Evolutionary conservation across 164 flowering plant species (phyloP).

Genomic region (Annona squamosa): DNA sequence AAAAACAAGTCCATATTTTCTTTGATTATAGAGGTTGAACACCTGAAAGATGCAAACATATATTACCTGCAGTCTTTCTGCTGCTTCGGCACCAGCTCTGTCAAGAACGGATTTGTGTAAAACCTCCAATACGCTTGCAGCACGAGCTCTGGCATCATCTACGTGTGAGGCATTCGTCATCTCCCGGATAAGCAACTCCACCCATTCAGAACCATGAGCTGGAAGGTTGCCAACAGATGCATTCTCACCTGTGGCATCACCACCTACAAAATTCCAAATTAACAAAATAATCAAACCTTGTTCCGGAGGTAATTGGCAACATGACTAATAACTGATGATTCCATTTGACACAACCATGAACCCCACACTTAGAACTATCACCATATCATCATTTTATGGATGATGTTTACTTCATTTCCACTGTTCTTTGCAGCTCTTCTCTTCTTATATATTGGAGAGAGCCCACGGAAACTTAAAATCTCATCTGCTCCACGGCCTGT

Average conservation of each 20-base stretch:
- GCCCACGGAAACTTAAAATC: too few species aligned
- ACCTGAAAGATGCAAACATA: neutral
- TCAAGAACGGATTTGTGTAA: slow-evolving; percentile 57
- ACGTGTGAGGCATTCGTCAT: slow-evolving; percentile 55
- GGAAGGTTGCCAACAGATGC: slow-evolving; percentile 26
- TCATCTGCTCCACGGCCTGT: too few species aligned
- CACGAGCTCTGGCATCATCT: slow-evolving; percentile 78
- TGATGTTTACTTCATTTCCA: too few species aligned
- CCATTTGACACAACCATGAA: neutral
- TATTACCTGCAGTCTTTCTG: slow-evolving; percentile 43
- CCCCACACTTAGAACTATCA: too few species aligned
- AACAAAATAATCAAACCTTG: neutral
- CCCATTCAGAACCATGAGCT: slow-evolving; percentile 71
- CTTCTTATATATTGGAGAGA: too few species aligned
- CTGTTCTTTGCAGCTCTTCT: too few species aligned
- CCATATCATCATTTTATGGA: too few species aligned
- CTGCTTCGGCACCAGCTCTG: slow-evolving; percentile 43
- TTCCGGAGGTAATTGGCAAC: neutral
- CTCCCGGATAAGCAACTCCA: slow-evolving; percentile 76
- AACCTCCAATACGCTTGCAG: slow-evolving; percentile 47
- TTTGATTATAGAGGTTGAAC: neutral
- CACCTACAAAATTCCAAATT: slow-evolving; percentile 23
- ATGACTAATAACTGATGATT: neutral
- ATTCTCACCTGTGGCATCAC: slow-evolving; percentile 20
- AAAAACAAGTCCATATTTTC: neutral